phyloP scores from a whole-genome alignment of 441 rosid species.

The Euphorbia neoarborescens region DNA sequence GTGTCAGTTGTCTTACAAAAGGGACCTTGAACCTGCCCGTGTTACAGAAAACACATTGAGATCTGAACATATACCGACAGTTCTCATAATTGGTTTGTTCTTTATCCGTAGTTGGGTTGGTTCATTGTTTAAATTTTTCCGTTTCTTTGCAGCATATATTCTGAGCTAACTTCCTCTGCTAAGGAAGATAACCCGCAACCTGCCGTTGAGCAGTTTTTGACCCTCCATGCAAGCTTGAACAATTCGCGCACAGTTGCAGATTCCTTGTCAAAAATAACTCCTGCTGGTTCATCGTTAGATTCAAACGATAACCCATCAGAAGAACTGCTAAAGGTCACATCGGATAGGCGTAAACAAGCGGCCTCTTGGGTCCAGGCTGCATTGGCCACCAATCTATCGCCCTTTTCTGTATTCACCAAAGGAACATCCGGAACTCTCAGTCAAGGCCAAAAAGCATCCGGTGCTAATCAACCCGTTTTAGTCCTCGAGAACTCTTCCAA shows the following conservation, averaged over 20 bases:
- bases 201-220: constrained; percentile 77
- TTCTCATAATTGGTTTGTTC: not conserved
- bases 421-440: constrained; percentile 28
- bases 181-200: constrained; percentile 84
- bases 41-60: not conserved
- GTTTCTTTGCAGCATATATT: constrained; percentile 52
- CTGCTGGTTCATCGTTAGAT: constrained; percentile 40
- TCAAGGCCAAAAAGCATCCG: constrained; percentile 31
- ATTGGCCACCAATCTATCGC: constrained; percentile 60
- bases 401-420: constrained; percentile 61
- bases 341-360: constrained; percentile 60
- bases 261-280: constrained; percentile 49
- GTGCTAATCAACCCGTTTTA: constrained; percentile 40
- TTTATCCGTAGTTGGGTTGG: too few relatives aligned
- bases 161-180: constrained; percentile 59
- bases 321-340: constrained; percentile 52
- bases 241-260: constrained; percentile 42
- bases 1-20: not conserved
- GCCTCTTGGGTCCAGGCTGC: constrained; percentile 91
- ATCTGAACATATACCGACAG: not conserved
- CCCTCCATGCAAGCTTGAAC: constrained; percentile 55
- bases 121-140: not conserved
- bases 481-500: constrained; percentile 50
- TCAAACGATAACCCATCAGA: constrained; percentile 46
- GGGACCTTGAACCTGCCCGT: not conserved